These are phyloP conservation scores for Pestalotiopsis sp. DNA, from an alignment of 2,329 filamentous ascomycete genomes.

Conservation along the genomic window DNA sequence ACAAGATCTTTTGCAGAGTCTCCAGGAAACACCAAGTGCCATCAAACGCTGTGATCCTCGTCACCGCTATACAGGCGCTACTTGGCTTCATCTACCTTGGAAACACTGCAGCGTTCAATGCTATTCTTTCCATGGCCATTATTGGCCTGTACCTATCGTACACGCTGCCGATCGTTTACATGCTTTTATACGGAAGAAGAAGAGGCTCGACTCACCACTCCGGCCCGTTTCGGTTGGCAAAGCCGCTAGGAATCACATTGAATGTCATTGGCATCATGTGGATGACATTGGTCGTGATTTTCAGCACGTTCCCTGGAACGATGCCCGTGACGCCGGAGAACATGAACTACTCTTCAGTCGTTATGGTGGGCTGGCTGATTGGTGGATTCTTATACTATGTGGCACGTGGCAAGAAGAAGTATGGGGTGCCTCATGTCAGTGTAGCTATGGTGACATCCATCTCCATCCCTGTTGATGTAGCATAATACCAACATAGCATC, in stretches of 20 bases:
- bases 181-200: background rate
- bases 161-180: constrained; percentile 30
- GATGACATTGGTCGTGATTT: constrained; percentile 44
- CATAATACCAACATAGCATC: background rate
- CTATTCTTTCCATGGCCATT: constrained; percentile 41
- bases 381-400: constrained; percentile 37
- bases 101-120: constrained; percentile 43
- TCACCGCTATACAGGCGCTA: constrained; percentile 27
- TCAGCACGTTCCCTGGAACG: constrained; percentile 44
- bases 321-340: constrained; percentile 41
- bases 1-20: constrained; percentile 40
- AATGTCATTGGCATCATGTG: constrained; percentile 45
- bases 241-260: constrained; percentile 32
- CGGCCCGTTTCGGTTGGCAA: background rate
- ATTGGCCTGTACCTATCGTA: constrained; percentile 46
- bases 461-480: background rate
- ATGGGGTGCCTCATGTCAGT: constrained; percentile 21
- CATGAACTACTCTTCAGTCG: constrained; percentile 50
- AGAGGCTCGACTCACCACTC: background rate
- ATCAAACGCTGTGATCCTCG: constrained; percentile 26
- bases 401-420: constrained; percentile 24
- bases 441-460: background rate
- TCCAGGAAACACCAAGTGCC: constrained; percentile 34
- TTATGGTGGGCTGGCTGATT: constrained; percentile 40
- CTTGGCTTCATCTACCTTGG: constrained; percentile 42